A percentile compares a stretch with the other conserved stretches of the same genome.
Evolutionary conservation across 345 rosid genomes (phyloP).

Genomic region (Bruguiera sexangula): DNA sequence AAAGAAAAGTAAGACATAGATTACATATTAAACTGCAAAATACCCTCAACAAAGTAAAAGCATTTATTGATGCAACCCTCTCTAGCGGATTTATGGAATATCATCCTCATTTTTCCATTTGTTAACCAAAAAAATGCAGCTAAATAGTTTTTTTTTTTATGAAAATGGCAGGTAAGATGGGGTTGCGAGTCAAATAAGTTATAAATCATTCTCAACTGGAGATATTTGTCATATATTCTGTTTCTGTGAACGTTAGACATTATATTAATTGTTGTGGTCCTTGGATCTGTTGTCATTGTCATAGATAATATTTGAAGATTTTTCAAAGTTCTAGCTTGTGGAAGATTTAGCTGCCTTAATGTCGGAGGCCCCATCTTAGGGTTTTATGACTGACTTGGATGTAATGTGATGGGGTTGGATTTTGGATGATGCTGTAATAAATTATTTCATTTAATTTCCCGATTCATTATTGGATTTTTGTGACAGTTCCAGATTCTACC

Average conservation of each 20-base stretch:
- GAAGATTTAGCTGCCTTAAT: slow-evolving; percentile 19
- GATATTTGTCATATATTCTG: no score
- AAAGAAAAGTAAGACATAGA: no score
- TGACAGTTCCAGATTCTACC: no score
- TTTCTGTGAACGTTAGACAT: background rate
- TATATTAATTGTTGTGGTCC: slow-evolving; percentile 14
- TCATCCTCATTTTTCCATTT: no score
- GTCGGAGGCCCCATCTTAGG: background rate
- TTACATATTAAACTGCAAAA: no score
- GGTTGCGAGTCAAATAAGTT: no score
- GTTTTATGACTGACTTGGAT: slow-evolving; percentile 7
- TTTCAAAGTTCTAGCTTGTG: slow-evolving; percentile 16
- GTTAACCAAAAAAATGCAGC: background rate
- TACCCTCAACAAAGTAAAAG: no score
- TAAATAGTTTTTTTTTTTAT: background rate
- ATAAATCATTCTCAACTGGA: no score
- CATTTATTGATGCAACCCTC: no score
- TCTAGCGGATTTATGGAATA: no score
- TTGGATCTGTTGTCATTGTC: slow-evolving; percentile 14
- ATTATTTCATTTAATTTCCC: background rate
- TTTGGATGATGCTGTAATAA: background rate
- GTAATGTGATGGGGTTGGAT: background rate
- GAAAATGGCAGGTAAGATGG: no score
- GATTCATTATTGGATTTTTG: background rate
- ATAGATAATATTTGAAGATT: slow-evolving; percentile 19